These are phyloP conservation scores for Datisca glomerata DNA, from an alignment of 306 rosid genomes.

Conservation along the genomic window DNA sequence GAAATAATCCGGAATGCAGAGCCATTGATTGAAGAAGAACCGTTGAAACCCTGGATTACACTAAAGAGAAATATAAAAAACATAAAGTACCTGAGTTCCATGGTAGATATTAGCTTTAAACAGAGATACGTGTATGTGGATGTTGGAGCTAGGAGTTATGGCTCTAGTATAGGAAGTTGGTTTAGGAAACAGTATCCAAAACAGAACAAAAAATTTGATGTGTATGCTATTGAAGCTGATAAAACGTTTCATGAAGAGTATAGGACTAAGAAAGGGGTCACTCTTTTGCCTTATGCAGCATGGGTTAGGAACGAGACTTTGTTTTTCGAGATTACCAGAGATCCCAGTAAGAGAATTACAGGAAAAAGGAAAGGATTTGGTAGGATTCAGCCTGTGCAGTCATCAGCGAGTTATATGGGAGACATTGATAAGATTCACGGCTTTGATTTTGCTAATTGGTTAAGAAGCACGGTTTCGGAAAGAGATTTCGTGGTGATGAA, in stretches of 20 bases:
- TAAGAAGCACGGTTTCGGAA: conserved; percentile 47
- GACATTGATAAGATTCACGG: conserved; percentile 70
- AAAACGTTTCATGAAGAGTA: conserved; percentile 64
- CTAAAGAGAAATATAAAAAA: conserved; percentile 60
- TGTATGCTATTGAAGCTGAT: conserved; percentile 80
- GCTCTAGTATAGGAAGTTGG: conserved; percentile 89
- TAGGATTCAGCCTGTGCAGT: conserved; percentile 49
- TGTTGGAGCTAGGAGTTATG: conserved; percentile 87
- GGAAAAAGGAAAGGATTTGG: conserved; percentile 84
- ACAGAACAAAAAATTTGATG: conserved; percentile 73
- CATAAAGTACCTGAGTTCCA: conserved; percentile 51
- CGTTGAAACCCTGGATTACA: conserved; percentile 79
- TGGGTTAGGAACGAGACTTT: conserved; percentile 83
- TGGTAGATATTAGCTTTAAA: conserved; percentile 75
- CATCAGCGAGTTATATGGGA: conserved; percentile 21
- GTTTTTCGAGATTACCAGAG: conserved; percentile 51
- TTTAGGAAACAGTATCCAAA: conserved; percentile 85
- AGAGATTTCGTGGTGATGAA: conserved; percentile 88
- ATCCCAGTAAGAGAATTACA: conserved; percentile 49
- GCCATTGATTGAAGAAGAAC: conserved; percentile 56
- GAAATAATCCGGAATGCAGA: conserved; percentile 58
- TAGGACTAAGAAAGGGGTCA: conserved; percentile 44
- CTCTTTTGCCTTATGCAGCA: conserved; percentile 65
- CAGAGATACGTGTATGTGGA: conserved; percentile 67
- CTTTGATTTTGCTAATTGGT: conserved; percentile 68